Base-by-base conservation (phyloP, 2,329 filamentous ascomycete genomes). In the Sporothrix sp. region DNA sequence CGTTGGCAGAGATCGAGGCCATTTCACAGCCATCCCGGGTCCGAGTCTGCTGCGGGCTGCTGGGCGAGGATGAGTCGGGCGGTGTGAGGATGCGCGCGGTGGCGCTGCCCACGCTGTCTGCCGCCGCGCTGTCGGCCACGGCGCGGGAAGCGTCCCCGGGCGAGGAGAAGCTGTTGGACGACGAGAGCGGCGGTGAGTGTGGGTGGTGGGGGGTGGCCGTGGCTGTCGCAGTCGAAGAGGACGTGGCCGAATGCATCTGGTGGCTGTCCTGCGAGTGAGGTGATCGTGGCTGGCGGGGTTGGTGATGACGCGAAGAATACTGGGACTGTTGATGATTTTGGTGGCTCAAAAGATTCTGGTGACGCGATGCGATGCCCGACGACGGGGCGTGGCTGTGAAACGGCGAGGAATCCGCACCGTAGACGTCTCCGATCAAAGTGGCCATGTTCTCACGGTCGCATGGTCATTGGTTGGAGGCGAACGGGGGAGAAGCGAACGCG, bases 391-490 rank as follows among this genome's bases (percentile, higher is more conserved):
- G 39, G 42, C 25, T 48, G 72, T 81, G 79, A 68, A 84, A 83
- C 69, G 81, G 78, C 61, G 79, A 75, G 60, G 82, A 74, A 69
- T 87, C 82, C 67, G 85, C 78, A 69, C 82, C 80, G 71, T 82
- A 42, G 46, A 54, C 82, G 72, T 91, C 87, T 66, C 77, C 76
- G 60, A 82, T 75, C 67, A 82, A 66, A 68, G 78, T 73, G 63
- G 78, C 79, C 79, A 83, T 82, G 69, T 66, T 74, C 71, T 71
- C 62, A 54, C 54, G 30, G 27, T 53, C 13, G 21, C 11, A 18
- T 25, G 46, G 35, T 21, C n/a, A 47, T 20, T 21, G 25, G 39
- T 8, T 8, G 5, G n/a, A 30, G 18, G 33, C 23, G 30, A 38
- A 14, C 20, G 7, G 23, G 11, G 13, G 27, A 20, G 36, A 3